Conservation (phyloP, 2,329 filamentous ascomycete genomes). For the Neocucurbitaria cava region DNA sequence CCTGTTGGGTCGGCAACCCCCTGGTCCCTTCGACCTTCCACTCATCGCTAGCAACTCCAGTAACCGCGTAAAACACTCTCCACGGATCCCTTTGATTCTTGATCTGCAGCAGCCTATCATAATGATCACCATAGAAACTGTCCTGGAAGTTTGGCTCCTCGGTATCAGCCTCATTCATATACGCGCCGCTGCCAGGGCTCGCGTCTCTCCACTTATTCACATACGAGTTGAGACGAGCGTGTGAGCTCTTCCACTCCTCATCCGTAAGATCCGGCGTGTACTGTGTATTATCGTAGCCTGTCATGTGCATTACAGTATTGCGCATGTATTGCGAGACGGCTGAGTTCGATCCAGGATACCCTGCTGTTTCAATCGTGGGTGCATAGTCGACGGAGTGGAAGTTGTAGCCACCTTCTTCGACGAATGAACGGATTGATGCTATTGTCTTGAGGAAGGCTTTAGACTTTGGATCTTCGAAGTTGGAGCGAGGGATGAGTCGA, state of each 20-base stretch:
- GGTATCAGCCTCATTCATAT: conserved; percentile 46
- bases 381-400: conserved; percentile 39
- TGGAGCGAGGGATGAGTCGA: conserved; percentile 41
- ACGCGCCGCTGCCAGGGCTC: conserved; percentile 36
- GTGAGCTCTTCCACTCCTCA: conserved; percentile 28
- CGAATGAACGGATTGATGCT: conserved; percentile 27
- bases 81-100: conserved; percentile 36
- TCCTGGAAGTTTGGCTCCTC: conserved; percentile 36
- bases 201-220: conserved; percentile 33
- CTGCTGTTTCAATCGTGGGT: conserved; percentile 29
- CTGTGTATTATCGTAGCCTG: conserved; percentile 30
- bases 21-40: conserved; percentile 32
- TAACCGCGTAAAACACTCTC: conserved; percentile 37
- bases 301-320: conserved; percentile 34
- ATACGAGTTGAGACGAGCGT: conserved; percentile 29
- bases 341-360: conserved; percentile 28
- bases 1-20: conserved; percentile 36
- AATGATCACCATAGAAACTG: conserved; percentile 36
- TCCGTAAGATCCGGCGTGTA: conserved; percentile 24
- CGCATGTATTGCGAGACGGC: conserved; percentile 33
- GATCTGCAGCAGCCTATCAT: conserved; percentile 26
- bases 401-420: conserved; percentile 36
- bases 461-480: conserved; percentile 29
- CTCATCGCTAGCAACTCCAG: conserved; percentile 31
- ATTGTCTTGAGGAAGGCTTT: conserved; percentile 24